These are phyloP conservation scores for Aureobasidium musti DNA, from an alignment of 2,329 filamentous ascomycete genomes.

Conservation along the genomic window DNA sequence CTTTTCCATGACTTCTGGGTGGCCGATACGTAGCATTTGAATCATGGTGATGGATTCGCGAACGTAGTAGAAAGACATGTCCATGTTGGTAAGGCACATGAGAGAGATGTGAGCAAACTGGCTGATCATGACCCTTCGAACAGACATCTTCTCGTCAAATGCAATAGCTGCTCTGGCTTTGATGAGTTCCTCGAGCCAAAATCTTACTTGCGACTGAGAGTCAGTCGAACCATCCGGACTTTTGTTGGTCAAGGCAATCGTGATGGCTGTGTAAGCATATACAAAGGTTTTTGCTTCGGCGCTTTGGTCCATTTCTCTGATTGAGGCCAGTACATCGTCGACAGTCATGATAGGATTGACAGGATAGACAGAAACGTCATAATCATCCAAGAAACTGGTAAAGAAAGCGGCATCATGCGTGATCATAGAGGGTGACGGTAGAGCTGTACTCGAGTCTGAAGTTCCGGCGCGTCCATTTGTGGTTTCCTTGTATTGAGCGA, in stretches of 20 bases:
- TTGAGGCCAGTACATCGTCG: slow-evolving; percentile 43
- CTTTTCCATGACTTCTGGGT: slow-evolving; percentile 41
- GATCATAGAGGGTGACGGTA: slow-evolving; percentile 23
- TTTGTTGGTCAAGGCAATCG: slow-evolving; percentile 47
- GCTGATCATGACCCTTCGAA: slow-evolving; percentile 54
- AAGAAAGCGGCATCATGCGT: slow-evolving; percentile 42
- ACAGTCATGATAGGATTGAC: slow-evolving; percentile 51
- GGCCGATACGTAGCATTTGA: slow-evolving; percentile 50
- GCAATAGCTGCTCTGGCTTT: slow-evolving; percentile 44
- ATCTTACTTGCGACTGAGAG: slow-evolving; percentile 23
- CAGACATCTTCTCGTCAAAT: slow-evolving; percentile 46
- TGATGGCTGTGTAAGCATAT: slow-evolving; percentile 51
- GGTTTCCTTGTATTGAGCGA: slow-evolving; percentile 47
- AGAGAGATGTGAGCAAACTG: slow-evolving; percentile 57
- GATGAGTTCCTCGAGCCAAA: slow-evolving; percentile 41
- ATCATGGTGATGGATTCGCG: slow-evolving; percentile 54
- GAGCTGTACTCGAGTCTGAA: slow-evolving; percentile 30
- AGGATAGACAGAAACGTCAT: slow-evolving; percentile 50
- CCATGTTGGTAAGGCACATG: slow-evolving; percentile 52
- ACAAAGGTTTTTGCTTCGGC: slow-evolving; percentile 48
- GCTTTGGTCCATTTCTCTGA: slow-evolving; percentile 44
- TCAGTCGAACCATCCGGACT: slow-evolving; percentile 26
- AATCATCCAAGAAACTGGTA: slow-evolving; percentile 49
- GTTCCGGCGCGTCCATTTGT: slow-evolving; percentile 34
- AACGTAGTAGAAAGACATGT: slow-evolving; percentile 55